Evolutionary conservation across 495 filamentous ascomycete species (phyloP).

Genomic region (Elaphomyces granulatus): DNA sequence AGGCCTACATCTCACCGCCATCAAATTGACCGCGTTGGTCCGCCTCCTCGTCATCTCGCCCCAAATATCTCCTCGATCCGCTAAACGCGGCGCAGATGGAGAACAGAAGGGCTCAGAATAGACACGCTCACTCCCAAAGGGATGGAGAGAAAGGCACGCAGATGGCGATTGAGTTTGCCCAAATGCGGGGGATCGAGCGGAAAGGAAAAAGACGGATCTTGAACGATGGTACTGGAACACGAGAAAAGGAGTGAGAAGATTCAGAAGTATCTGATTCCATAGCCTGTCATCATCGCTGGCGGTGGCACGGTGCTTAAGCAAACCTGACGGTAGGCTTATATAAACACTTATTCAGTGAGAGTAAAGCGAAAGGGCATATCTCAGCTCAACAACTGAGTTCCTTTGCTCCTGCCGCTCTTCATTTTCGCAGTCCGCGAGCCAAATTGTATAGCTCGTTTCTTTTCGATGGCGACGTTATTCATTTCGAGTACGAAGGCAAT

Average conservation of each 20-base stretch:
- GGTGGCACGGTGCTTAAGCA: constrained; percentile 1
- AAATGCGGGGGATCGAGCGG: neutral
- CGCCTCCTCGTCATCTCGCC: constrained; percentile 14
- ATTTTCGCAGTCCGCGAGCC: constrained; percentile 78
- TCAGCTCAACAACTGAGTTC: constrained; percentile 41
- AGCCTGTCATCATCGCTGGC: constrained; percentile 34
- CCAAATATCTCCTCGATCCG: no score
- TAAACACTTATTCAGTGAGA: constrained; percentile 3
- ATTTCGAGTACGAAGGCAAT: constrained; percentile 65
- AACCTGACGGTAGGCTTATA: constrained; percentile 2
- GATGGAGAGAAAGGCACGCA: neutral
- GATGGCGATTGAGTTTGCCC: neutral
- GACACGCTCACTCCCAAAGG: neutral
- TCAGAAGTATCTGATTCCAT: constrained; percentile 41
- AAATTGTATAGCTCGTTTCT: constrained; percentile 90
- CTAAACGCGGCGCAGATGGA: constrained; percentile 2
- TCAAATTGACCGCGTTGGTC: no score
- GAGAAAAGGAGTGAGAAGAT: no score
- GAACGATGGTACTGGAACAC: constrained; percentile 7
- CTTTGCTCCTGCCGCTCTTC: constrained; percentile 57
- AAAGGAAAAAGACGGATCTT: constrained; percentile 1
- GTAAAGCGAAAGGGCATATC: constrained; percentile 1
- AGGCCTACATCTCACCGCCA: no score
- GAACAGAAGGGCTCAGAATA: neutral
- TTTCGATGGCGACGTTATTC: constrained; percentile 54